phyloP scores from a whole-genome alignment of 345 rosid species.

The Kandelia obovata region DNA sequence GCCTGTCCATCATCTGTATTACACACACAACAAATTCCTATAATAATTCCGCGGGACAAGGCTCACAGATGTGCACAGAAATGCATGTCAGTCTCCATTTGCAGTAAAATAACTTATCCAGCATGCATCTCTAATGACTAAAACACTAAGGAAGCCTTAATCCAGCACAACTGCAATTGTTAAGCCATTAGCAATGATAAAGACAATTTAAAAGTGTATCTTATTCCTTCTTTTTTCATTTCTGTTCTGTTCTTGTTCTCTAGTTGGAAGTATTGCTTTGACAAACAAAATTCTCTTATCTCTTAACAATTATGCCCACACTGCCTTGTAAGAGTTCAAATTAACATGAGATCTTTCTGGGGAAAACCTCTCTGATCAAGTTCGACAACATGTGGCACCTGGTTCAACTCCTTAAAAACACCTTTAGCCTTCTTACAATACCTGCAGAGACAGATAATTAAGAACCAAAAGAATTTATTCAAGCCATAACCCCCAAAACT shows the following conservation, averaged over 20 bases:
- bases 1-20: slow-evolving; percentile 64
- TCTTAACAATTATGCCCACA: neutral
- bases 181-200: too few species aligned
- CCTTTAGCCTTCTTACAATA: slow-evolving; percentile 78
- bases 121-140: too few species aligned
- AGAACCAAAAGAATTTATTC: neutral
- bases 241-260: too few species aligned
- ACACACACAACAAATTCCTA: neutral
- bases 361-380: slow-evolving; percentile 79
- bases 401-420: slow-evolving; percentile 72
- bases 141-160: too few species aligned
- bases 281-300: neutral
- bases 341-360: neutral
- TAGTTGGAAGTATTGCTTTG: too few species aligned
- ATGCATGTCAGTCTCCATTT: neutral
- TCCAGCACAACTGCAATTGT: too few species aligned
- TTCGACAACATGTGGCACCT: slow-evolving; percentile 74
- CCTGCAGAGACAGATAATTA: slow-evolving; percentile 34
- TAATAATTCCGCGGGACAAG: too few species aligned
- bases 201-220: too few species aligned
- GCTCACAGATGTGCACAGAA: too few species aligned
- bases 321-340: neutral
- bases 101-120: too few species aligned
- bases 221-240: too few species aligned
- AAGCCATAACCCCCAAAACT: too few species aligned